phyloP scores from a whole-genome alignment of 2,329 filamentous ascomycete species.

The Diplodia scrobiculata region DNA sequence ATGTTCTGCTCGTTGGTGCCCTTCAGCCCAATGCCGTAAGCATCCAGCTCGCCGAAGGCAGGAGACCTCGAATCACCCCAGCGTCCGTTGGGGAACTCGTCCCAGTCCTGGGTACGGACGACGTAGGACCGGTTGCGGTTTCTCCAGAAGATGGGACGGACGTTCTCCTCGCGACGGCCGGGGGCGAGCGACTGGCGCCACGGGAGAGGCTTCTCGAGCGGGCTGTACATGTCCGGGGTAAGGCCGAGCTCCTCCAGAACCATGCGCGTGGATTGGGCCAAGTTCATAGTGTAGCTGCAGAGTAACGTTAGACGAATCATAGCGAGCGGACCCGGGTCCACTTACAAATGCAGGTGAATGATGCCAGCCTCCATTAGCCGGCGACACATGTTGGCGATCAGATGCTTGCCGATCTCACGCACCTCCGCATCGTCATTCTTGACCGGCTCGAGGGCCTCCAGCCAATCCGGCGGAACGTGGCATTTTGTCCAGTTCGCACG shows the following conservation, averaged over 20 bases:
- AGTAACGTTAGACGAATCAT: constrained; percentile 29
- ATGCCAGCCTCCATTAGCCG: constrained; percentile 82
- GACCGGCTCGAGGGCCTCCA: constrained; percentile 79
- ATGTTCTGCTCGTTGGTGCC: constrained; percentile 95
- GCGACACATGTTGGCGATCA: constrained; percentile 88
- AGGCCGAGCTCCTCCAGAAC: constrained; percentile 86
- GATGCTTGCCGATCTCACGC: constrained; percentile 79
- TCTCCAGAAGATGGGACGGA: constrained; percentile 97
- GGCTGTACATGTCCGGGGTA: constrained; percentile 73
- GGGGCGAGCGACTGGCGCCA: constrained; percentile 94
- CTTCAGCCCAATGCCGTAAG: constrained; percentile 89
- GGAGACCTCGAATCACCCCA: constrained; percentile 98
- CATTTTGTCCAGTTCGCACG: constrained; percentile 90
- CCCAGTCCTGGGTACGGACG: constrained; percentile 94
- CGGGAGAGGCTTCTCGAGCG: constrained; percentile 84
- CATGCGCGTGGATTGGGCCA: constrained; percentile 91
- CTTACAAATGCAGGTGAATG: constrained; percentile 82
- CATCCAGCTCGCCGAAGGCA: constrained; percentile 91
- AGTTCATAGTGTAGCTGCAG: constrained; percentile 89
- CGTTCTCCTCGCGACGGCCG: constrained; percentile 87
- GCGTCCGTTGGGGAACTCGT: constrained; percentile 97
- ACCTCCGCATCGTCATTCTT: constrained; percentile 97
- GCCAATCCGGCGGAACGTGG: constrained; percentile 78
- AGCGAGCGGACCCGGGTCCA: constrained; percentile 14
- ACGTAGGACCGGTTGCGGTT: constrained; percentile 96